Percentiles rank a stretch among this genome's conserved stretches.
These are phyloP conservation scores for Ceratobasidium papillatum DNA, from an alignment of 1,284 basidiomycete genomes.

Conservation along the genomic window DNA sequence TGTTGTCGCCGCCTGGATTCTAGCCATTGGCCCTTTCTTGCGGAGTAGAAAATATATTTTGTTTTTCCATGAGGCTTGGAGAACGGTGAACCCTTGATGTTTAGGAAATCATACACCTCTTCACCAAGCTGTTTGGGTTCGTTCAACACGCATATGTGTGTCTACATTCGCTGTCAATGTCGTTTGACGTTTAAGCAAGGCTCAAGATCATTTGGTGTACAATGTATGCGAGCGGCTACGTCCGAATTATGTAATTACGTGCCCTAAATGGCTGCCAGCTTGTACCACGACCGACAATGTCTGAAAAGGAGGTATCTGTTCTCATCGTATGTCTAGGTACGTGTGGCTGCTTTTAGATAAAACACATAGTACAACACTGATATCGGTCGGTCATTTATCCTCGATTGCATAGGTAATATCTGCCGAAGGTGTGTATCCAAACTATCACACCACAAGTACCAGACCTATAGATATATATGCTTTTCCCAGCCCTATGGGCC, in stretches of 20 bases:
- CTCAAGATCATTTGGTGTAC: background rate
- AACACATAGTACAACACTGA: background rate
- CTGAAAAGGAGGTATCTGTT: constrained; percentile 19
- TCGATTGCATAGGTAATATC: constrained; percentile 20
- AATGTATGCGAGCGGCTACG: background rate
- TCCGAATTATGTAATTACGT: background rate
- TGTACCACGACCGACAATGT: background rate
- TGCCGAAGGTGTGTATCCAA: constrained; percentile 16
- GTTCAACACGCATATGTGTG: too few relatives aligned
- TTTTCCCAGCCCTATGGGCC: constrained; percentile 39
- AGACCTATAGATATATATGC: background rate
- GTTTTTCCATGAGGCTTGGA: too few relatives aligned
- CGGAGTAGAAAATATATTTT: too few relatives aligned
- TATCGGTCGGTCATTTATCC: too few relatives aligned
- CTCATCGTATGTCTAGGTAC: constrained; percentile 33
- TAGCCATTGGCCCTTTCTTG: too few relatives aligned
- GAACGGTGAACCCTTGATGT: too few relatives aligned
- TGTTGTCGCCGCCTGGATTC: too few relatives aligned
- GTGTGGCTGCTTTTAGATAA: background rate
- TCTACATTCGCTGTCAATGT: background rate
- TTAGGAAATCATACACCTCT: too few relatives aligned
- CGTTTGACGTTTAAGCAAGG: too few relatives aligned
- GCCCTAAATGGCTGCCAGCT: too few relatives aligned
- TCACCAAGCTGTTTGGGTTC: too few relatives aligned
- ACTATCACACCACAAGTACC: background rate